Base-by-base conservation (phyloP, 129 eudicot species). In the Pulicaria dysenterica region DNA sequence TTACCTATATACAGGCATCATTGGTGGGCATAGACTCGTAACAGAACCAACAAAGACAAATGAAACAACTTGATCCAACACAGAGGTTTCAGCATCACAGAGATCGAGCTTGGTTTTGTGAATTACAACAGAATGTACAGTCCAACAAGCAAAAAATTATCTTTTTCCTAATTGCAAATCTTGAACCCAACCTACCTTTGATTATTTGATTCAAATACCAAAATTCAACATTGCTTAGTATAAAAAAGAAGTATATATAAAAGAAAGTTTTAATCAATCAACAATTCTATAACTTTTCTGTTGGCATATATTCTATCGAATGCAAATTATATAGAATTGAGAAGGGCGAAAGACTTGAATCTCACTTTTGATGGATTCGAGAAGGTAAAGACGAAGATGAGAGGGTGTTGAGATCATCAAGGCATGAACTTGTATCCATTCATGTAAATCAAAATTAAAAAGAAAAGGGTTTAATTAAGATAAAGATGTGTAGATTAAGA, bases 331-430 rank as follows among this genome's bases (percentile, higher is more conserved):
- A 60, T 8, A 40, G 1, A 58, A 48, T 31, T 43, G 24, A 70
- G 48, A 34, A 70, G 51, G 24, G 1, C 2, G 37, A 39, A 47
- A 41, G 37, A 67, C 36, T 67, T 45, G 2, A 69, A 62, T 37
- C 67, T 51, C 58, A 78, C 82, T 64, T 78, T 70, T 44, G 82
- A 71, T 78, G 82, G 72, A 71, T 78, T 64, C 62, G 82, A 53
- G 82, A 78, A 4, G 73, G 67, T 63, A 70, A 12, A 1, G 82
- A 78, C 16, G 82, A 70, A 3, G 82, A 78, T 8, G 82, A 78
- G 45, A 78, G 77, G 45, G 77, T 71, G 66, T 78, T 78, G 67
- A 78, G 67, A 78, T 78, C 82, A 71, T 78, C 82, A 61, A 78
- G 42, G 58, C 77, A 53, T 70, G 82, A 78, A 71, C 56, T 70